phyloP scores from a whole-genome alignment of 192 early-diverging fungal genomes.

The Diversispora epigaea region DNA sequence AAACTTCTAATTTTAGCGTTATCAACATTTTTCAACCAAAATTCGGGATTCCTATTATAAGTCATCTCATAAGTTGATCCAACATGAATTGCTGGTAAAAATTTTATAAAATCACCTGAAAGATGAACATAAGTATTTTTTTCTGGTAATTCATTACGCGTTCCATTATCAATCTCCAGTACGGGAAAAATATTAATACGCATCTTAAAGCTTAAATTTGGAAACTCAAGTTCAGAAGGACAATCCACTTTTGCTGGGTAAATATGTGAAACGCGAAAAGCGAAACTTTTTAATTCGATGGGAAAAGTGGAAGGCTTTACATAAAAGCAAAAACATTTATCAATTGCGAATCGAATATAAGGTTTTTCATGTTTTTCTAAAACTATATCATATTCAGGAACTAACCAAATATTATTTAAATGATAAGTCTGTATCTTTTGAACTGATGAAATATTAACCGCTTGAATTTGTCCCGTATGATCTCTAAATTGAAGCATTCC shows the following conservation, averaged over 20 bases:
- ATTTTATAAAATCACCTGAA: not conserved
- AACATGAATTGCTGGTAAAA: not conserved
- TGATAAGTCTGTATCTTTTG: conserved; percentile 1
- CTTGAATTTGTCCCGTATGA: not conserved
- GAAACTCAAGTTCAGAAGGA: not conserved
- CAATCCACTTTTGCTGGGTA: not conserved
- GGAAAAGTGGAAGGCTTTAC: not conserved
- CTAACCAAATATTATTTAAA: conserved; percentile 3
- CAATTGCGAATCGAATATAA: conserved; percentile 1
- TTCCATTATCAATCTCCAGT: not conserved
- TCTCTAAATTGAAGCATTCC: conserved; percentile 11
- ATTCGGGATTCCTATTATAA: not conserved
- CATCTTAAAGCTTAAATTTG: not conserved
- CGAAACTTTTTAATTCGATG: too few species aligned
- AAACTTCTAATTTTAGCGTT: not conserved
- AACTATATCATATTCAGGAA: conserved; percentile 2
- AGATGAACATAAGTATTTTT: not conserved
- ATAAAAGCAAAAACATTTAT: conserved; percentile 17
- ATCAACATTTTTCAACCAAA: not conserved
- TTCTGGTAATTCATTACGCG: not conserved
- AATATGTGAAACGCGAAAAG: not conserved
- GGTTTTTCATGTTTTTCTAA: not conserved
- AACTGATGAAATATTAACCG: not conserved
- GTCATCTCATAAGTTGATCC: not conserved
- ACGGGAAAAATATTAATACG: not conserved